Percentiles rank a stretch among this genome's conserved stretches.
These are phyloP conservation scores for Nidularia pulvinata DNA, from an alignment of 768 basidiomycete species.

Conservation along the genomic window DNA sequence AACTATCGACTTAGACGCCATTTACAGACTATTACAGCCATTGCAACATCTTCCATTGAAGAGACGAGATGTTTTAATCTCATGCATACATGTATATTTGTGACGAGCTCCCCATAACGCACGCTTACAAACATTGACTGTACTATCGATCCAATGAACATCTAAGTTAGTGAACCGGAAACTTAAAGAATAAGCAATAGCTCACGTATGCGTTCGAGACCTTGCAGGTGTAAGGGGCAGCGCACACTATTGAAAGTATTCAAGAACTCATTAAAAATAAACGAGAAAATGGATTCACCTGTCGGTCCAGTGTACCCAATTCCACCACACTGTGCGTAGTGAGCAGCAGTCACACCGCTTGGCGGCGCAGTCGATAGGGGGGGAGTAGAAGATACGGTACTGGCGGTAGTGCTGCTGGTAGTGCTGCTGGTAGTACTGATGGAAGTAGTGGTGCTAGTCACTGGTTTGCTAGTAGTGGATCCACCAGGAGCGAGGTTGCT, in stretches of 20 bases:
- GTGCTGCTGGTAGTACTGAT: slow-evolving; percentile 3
- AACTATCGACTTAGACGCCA: no score
- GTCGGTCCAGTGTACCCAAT: slow-evolving; percentile 6
- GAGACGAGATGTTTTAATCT: no score
- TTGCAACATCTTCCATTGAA: no score
- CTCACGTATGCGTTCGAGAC: slow-evolving; percentile 1
- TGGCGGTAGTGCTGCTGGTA: background rate
- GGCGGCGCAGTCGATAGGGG: slow-evolving; percentile 11
- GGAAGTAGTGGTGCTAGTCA: background rate
- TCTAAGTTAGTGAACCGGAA: background rate
- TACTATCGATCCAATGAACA: slow-evolving; percentile 1
- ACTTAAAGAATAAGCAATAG: background rate
- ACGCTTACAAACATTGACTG: slow-evolving; percentile 8
- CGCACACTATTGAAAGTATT: slow-evolving; percentile 5
- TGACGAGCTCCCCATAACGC: no score
- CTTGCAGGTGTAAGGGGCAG: slow-evolving; percentile 13
- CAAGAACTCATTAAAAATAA: background rate
- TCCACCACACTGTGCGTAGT: slow-evolving; percentile 24
- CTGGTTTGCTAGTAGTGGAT: background rate
- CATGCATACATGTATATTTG: no score
- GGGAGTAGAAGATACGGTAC: background rate
- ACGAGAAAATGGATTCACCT: slow-evolving; percentile 6
- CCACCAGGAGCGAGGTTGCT: slow-evolving; percentile 13
- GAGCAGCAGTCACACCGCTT: slow-evolving; percentile 11
- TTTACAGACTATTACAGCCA: no score